Base-by-base conservation (phyloP, 257 asterid genomes). In the Solanum bulbocastanum region DNA sequence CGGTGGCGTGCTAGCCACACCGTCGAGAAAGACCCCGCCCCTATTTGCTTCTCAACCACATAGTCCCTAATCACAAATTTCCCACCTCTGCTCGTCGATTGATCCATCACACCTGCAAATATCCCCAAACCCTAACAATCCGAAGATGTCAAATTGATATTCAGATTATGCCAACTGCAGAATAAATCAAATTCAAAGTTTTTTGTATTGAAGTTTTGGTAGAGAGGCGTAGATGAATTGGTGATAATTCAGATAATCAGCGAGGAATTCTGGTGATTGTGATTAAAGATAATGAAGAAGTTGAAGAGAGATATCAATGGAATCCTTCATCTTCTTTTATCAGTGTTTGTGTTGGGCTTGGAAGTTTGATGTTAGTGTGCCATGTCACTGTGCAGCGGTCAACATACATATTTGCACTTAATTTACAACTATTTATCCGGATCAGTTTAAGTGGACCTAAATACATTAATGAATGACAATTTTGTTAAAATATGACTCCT, bases 1-100 rank as follows among this genome's bases (percentile, higher is more conserved):
- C 95, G 94, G 91, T 97, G 98, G 87, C 92, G 93, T 39, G 95
- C 99, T 88, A 90, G 98, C 99, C 99, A 96, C 86, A 97, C 99
- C 79, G 96, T 96, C 52, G 99, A 96, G 92, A 92, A 97, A 7
- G 99, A 96, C 3, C 99, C 99, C 3, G 91, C 39, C 8, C 99
- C 99, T 13, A 97, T 90, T 88, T 93, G 98, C 91, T 90, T 94
- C 88, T 94, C 93, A 76, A 96, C 93, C 87, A 91, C 87, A 75
- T 97, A 97, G 30, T 97, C 98, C 86, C 99, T 98, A 25, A 97
- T 96, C 79, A 83, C 32, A 66, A 88, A 92, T 91, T 92, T 92
- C 87, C 87, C 92, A 27, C 27, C 65, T 79, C 87, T 83, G 68
- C 91, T 84, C 89, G 66, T 71, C 90, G 92, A 86, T 87, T 92